Percentiles rank a stretch among this genome's conserved stretches.
Evolutionary conservation across 352 stramenopile species (phyloP).

Genomic region (Globisporangium apiculatum): DNA sequence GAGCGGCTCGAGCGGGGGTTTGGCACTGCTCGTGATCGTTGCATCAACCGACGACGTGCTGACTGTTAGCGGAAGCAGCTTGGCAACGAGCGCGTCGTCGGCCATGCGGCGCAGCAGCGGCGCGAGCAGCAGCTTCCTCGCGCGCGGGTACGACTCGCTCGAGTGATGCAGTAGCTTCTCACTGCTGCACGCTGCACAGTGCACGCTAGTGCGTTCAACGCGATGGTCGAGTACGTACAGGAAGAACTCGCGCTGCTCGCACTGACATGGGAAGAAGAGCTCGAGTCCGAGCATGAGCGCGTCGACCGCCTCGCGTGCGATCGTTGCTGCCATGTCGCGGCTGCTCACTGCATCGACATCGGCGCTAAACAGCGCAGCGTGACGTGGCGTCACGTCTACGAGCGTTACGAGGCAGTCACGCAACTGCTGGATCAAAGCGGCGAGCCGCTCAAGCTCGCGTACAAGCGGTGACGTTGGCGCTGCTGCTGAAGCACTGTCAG

Average conservation of each 20-base stretch:
- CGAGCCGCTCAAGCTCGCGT: conserved; percentile 6
- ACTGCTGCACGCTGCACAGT: background rate
- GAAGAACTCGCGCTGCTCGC: conserved; percentile 55
- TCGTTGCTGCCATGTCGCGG: conserved; percentile 13
- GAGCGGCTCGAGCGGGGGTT: background rate
- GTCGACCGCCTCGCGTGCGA: conserved; percentile 37
- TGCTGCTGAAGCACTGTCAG: background rate
- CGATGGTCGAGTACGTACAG: conserved; percentile 22
- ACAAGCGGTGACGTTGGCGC: background rate
- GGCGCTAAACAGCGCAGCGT: background rate
- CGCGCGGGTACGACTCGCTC: conserved; percentile 16
- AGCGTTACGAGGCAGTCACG: conserved; percentile 23
- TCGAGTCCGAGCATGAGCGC: conserved; percentile 80
- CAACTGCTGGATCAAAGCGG: conserved; percentile 7
- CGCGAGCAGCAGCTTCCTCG: conserved; percentile 34
- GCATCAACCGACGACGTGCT: too few relatives aligned
- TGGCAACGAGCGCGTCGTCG: conserved; percentile 48
- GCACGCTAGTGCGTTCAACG: background rate
- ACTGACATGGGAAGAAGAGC: conserved; percentile 83
- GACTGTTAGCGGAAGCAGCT: conserved; percentile 24
- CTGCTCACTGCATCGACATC: conserved; percentile 4
- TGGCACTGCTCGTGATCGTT: too few relatives aligned
- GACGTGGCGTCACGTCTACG: conserved; percentile 23
- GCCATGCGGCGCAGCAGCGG: conserved; percentile 58
- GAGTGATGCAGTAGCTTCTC: background rate